phyloP scores from a whole-genome alignment of 2,329 filamentous ascomycete genomes.

The Pyricularia sp. region DNA sequence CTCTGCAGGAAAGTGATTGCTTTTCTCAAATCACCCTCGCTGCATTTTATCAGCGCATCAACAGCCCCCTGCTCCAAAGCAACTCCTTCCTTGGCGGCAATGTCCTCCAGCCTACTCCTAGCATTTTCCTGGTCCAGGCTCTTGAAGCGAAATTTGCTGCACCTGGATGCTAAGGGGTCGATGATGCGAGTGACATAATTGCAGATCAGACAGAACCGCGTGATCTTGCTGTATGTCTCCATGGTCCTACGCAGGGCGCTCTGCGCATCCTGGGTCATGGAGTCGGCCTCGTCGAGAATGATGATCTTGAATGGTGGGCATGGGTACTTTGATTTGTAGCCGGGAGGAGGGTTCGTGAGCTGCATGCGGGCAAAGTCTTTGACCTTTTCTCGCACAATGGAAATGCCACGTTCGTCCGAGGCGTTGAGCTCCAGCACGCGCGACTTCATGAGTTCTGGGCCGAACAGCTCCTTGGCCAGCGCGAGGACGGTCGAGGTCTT shows the following conservation, averaged over 20 bases:
- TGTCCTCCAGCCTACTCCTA: conserved; percentile 63
- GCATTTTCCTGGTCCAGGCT: conserved; percentile 80
- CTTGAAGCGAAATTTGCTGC: conserved; percentile 97
- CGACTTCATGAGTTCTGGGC: conserved; percentile 80
- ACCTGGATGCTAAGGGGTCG: conserved; percentile 83
- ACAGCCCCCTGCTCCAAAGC: conserved; percentile 64
- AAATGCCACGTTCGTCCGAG: conserved; percentile 95
- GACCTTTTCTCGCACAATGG: conserved; percentile 92
- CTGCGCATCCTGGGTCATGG: conserved; percentile 98
- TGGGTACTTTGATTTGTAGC: conserved; percentile 61
- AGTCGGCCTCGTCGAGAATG: conserved; percentile 94
- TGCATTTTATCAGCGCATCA: conserved; percentile 72
- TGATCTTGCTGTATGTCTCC: conserved; percentile 96
- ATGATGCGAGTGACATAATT: conserved; percentile 99
- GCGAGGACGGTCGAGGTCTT: conserved; percentile 98
- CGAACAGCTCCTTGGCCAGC: conserved; percentile 92
- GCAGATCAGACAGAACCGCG: conserved; percentile 91
- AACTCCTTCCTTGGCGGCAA: conserved; percentile 69
- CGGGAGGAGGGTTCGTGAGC: conserved; percentile 64
- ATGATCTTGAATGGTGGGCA: conserved; percentile 99
- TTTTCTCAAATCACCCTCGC: conserved; percentile 88
- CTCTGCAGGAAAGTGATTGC: conserved; percentile 95
- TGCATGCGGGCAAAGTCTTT: conserved; percentile 97
- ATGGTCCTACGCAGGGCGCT: conserved; percentile 86
- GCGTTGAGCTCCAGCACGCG: conserved; percentile 98